phyloP scores from a whole-genome alignment of 1,139 yeast species.

The Hanseniaspora gamundiae region DNA sequence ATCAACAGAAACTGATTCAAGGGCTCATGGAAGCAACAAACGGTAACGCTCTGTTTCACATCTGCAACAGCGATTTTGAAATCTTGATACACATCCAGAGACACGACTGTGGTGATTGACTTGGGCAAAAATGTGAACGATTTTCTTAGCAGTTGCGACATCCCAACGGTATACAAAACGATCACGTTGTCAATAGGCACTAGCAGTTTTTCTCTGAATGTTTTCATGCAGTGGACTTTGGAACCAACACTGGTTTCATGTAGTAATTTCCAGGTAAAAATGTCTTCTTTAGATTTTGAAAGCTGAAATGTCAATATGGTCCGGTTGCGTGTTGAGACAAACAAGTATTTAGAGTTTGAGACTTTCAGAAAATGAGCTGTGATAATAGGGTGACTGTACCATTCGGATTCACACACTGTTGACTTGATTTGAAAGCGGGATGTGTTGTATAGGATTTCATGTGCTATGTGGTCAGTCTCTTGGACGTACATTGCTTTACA shows the following conservation, averaged over 20 bases:
- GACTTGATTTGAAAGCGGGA: background rate
- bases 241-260: slow-evolving; percentile 52
- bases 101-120: slow-evolving; percentile 35
- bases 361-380: slow-evolving; percentile 1
- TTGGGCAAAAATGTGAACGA: slow-evolving; percentile 32
- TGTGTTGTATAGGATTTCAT: background rate
- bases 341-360: slow-evolving; percentile 20
- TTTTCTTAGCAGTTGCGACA: slow-evolving; percentile 64
- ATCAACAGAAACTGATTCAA: slow-evolving; percentile 48
- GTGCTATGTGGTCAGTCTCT: background rate
- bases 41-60: slow-evolving; percentile 46
- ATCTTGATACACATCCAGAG: slow-evolving; percentile 39
- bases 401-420: background rate
- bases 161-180: slow-evolving; percentile 63
- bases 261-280: slow-evolving; percentile 31
- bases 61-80: slow-evolving; percentile 61
- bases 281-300: slow-evolving; percentile 11
- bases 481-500: background rate
- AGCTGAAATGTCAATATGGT: slow-evolving; percentile 13
- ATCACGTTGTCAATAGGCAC: slow-evolving; percentile 46
- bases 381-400: background rate
- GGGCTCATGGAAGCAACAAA: slow-evolving; percentile 39
- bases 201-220: slow-evolving; percentile 51
- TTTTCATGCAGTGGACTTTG: slow-evolving; percentile 37
- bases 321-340: slow-evolving; percentile 29